These are phyloP conservation scores for Claviceps spartinae DNA, from an alignment of 2,329 filamentous ascomycete species.

Conservation along the genomic window DNA sequence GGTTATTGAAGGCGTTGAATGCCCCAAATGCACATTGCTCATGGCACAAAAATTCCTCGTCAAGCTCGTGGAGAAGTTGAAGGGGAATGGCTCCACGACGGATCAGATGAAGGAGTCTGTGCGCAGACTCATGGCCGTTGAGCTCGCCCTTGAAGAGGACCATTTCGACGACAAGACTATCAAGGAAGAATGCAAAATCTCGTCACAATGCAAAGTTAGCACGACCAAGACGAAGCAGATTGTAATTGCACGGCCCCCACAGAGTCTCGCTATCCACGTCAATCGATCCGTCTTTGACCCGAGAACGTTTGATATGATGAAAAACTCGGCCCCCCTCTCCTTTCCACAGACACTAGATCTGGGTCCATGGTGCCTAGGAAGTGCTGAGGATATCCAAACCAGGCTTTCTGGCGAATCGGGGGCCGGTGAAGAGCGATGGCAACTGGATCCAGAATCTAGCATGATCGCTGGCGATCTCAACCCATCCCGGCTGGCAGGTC, in stretches of 20 bases:
- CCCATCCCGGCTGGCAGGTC: conserved; percentile 39
- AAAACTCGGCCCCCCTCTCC: conserved; percentile 67
- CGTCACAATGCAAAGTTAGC: conserved; percentile 52
- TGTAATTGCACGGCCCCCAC: conserved; percentile 69
- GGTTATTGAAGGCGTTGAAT: conserved; percentile 78
- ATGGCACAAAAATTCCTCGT: conserved; percentile 35
- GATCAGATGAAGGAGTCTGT: conserved; percentile 37
- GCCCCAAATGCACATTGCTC: conserved; percentile 76
- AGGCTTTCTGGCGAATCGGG: conserved; percentile 9
- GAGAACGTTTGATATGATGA: conserved; percentile 61
- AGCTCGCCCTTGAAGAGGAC: conserved; percentile 61
- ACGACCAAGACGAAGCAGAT: conserved; percentile 84
- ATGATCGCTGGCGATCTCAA: conserved; percentile 52
- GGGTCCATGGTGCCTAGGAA: conserved; percentile 73
- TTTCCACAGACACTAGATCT: conserved; percentile 68
- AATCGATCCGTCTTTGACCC: conserved; percentile 90
- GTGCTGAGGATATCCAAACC: conserved; percentile 17
- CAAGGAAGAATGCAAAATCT: conserved; percentile 49
- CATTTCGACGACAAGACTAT: conserved; percentile 62
- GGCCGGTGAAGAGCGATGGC: conserved; percentile 49
- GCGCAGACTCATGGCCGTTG: conserved; percentile 50
- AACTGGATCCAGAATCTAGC: conserved; percentile 51
- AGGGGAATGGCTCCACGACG: conserved; percentile 23
- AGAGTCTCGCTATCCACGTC: conserved; percentile 71
- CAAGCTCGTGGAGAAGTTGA: conserved; percentile 29